Evolutionary conservation across 1,284 basidiomycete genomes (phyloP).

Genomic region (Naganishia sp.): DNA sequence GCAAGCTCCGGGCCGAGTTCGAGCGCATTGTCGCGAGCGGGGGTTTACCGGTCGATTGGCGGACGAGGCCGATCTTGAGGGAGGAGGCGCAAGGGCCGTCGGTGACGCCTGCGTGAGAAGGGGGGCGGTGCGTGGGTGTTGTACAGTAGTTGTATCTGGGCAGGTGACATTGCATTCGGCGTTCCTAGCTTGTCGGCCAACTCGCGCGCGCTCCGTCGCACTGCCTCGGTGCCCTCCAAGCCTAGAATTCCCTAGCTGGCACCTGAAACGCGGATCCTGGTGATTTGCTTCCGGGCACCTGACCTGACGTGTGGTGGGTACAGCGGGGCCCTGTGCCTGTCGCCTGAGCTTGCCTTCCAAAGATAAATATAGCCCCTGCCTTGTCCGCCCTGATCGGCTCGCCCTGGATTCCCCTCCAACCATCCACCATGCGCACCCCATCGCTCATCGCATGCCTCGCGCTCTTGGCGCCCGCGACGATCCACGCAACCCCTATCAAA

Average conservation of each 20-base stretch:
- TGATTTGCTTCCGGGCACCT: too few species aligned
- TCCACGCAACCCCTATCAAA: slow-evolving; percentile 3
- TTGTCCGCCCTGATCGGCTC: background rate
- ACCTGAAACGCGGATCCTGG: too few species aligned
- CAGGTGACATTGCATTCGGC: background rate
- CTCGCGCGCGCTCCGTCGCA: too few species aligned
- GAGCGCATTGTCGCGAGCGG: slow-evolving; percentile 11
- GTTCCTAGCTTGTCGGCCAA: too few species aligned
- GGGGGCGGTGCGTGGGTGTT: background rate
- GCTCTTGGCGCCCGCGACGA: background rate
- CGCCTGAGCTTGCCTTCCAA: too few species aligned
- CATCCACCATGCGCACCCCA: background rate
- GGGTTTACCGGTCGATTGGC: slow-evolving; percentile 7
- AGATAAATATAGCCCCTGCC: background rate
- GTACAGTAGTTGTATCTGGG: background rate
- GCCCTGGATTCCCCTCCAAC: background rate
- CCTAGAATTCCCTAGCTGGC: too few species aligned
- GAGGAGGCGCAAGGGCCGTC: slow-evolving; percentile 2
- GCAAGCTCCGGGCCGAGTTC: background rate
- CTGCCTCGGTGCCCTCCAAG: too few species aligned
- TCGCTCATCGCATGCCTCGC: background rate
- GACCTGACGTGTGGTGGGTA: too few species aligned
- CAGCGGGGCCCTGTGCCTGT: too few species aligned
- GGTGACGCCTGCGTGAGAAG: background rate
- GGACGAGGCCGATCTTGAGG: slow-evolving; percentile 18